Conservation (phyloP, 2,329 filamentous ascomycete species). For the Triangularia setosa region DNA sequence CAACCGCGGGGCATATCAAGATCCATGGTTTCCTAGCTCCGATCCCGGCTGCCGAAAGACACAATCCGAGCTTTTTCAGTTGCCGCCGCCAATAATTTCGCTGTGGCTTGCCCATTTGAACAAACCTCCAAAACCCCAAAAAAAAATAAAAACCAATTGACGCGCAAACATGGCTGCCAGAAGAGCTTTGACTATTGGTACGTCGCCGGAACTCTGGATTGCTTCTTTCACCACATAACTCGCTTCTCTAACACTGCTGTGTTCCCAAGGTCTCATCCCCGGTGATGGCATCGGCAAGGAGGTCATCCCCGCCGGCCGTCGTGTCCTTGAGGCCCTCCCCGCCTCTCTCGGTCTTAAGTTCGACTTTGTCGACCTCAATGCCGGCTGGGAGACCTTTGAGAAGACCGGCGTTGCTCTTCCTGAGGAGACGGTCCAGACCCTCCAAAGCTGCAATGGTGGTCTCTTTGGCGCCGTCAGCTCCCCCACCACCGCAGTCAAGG, state of each 20-base stretch:
- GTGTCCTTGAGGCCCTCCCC: slow-evolving; percentile 87
- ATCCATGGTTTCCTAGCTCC: slow-evolving; percentile 1
- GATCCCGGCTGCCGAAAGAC: slow-evolving; percentile 9
- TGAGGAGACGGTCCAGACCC: slow-evolving; percentile 82
- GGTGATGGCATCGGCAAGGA: slow-evolving; percentile 98
- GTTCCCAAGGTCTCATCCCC: slow-evolving; percentile 75
- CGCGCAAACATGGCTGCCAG: slow-evolving; percentile 54
- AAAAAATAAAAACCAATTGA: slow-evolving; percentile 29
- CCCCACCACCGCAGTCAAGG: slow-evolving; percentile 81
- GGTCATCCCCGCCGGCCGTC: slow-evolving; percentile 91
- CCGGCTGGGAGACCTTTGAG: slow-evolving; percentile 92
- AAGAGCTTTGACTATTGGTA: slow-evolving; percentile 62
- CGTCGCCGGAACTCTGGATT: slow-evolving; percentile 25
- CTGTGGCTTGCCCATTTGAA: slow-evolving; percentile 6
- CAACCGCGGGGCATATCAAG: neutral
- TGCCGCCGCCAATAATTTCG: neutral
- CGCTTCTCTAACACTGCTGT: neutral
- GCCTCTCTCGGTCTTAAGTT: slow-evolving; percentile 89
- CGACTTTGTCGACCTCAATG: slow-evolving; percentile 87
- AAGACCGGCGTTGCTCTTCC: slow-evolving; percentile 83
- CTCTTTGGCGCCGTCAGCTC: slow-evolving; percentile 96
- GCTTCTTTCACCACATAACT: neutral
- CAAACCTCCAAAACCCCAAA: neutral
- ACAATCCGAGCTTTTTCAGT: slow-evolving; percentile 3
- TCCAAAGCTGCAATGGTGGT: slow-evolving; percentile 92